Evolutionary conservation across 371 early-diverging fungal species (phyloP), one percentile per base, ranked within the genome.

Genomic region (Mortierella sp.): DNA sequence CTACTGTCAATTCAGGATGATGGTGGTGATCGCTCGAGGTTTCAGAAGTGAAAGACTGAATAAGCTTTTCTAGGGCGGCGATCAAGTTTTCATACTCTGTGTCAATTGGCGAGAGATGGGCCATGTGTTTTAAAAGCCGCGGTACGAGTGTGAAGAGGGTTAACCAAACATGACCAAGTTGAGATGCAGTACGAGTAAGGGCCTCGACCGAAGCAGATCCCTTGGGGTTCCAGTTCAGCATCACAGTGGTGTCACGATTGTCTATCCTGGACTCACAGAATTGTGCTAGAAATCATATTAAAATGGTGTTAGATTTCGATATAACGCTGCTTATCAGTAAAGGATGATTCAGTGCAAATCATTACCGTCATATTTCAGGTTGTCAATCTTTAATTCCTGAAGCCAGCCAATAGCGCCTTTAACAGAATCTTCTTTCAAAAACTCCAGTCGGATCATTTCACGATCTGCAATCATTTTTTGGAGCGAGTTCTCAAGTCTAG

Each of bases 401-500:
- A 91, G 89, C 74, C 82, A 89, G 15, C 84, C 82, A 10, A 89
- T 79, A 2, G 88, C 85, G 28, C 86, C 86, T 28, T 87, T 89
- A 35, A 86, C 84, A 70, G 86, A 85, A 34, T 89, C 87, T 12
- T 87, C 85, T 53, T 85, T 83, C 31, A 87, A 55, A 26, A 86
- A 83, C 62, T 90, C 91, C 31, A 89, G 83, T 32, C 93, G 91
- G 35, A 88, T 72, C 42, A 89, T 68, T 61, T 88, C 89, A 19
- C 89, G 77, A 49, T 88, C 84, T 12, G 89, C 84, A 54, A 92
- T 82, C 34, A 86, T 84, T 51, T 89, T 91, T 75, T 94, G 94
- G 3, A 96, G 61, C 9, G 97, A 96, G 61, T 89, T 83, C 6
- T 85, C 85, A 4, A 97, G 83, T 34, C 93, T 87, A 13, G 89